Evolutionary conservation across 129 eudicot genomes (phyloP), one percentile per base, ranked within the genome.

Genomic region (Saussurea involucrata): DNA sequence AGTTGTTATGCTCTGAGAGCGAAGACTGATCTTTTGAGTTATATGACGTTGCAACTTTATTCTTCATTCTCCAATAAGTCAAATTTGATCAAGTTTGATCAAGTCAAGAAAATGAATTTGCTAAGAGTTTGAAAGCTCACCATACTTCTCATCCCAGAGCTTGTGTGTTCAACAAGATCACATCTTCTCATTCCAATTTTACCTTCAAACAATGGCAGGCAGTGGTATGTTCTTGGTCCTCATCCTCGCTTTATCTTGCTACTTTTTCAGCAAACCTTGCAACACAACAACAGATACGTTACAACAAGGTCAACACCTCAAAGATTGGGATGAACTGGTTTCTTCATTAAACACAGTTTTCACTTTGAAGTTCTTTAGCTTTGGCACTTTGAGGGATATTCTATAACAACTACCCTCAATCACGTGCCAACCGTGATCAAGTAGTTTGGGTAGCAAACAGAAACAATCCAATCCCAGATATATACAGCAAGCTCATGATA

Each of bases 291-390:
- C 33, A 25, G 80, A 80, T 65, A 84, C 83, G 20, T 63, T 84
- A 21, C 61, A 6, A 28, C 88, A 80, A 76, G 85, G 85, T 12
- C 76, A 80, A 70, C 46, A 66, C 10, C 64, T 80, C 29, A 85
- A 66, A 5, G 83, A 81, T 60, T 69, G 88, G 79, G 86, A 81
- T 64, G 71, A 64, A n/a, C 24, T 85, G 32, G n/a, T 55, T 67
- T 83, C n/a, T n/a, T n/a, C 90, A 44, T 65, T 85, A 8, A 83
- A 83, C 71, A 53, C 8, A 17, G 76, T 80, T 37, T 86, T 86
- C 36, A 22, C 44, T 58, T 21, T 87, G 28, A 79, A 76, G 69
- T 87, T 84, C 72, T 87, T 87, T 63, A 69, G 83, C 84, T 84
- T 77, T 15, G 86, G 83, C 28, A 78, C 73, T 72, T 49, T 15